Evolutionary conservation across 2,329 filamentous ascomycete species (phyloP), one percentile per base, ranked within the genome.

Genomic region (Penicillium sp.): DNA sequence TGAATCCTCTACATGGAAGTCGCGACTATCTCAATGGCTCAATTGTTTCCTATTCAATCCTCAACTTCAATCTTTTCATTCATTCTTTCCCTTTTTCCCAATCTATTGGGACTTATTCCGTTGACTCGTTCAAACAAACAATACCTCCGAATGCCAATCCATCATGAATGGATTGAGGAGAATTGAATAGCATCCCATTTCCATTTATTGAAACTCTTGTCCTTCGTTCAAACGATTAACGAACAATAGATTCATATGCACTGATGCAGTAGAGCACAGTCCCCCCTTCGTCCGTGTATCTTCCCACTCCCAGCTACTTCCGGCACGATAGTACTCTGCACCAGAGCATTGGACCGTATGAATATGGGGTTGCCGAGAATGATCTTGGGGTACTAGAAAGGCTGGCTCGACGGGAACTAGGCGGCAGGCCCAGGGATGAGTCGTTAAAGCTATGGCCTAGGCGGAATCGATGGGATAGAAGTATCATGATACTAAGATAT

Each of bases 271-370:
- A n/a, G n/a, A n/a, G n/a, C n/a, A n/a, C n/a, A 4, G 11, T 28
- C 22, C 34, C 35, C 25, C 25, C 30, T 18, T 19, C 29, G 4
- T 36, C 22, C 13, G 3, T 37, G 39, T 35, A 27, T 48, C 39
- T 48, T n/a, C n/a, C 18, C 19, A 43, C 33, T 19, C 45, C 39
- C 46, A 48, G 46, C 46, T 39, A 48, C 39, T 37, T 43, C 46
- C 39, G 46, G 39, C 18, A 31, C n/a, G 31, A n/a, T 19, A 27
- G n/a, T n/a, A n/a, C n/a, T n/a, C n/a, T n/a, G 6, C 29, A 36
- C 45, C 27, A 39, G 33, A 37, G 33, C 35, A 37, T 44, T 44
- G 37, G 28, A 13, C 36, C 22, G 7, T 18, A 14, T 33, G 18
- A 28, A 38, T 18, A 18, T 14, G 4, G 33, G 3, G n/a, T 3